Evolutionary conservation across 2,329 filamentous ascomycete species (phyloP).

Genomic region (Sporothrix protearum): DNA sequence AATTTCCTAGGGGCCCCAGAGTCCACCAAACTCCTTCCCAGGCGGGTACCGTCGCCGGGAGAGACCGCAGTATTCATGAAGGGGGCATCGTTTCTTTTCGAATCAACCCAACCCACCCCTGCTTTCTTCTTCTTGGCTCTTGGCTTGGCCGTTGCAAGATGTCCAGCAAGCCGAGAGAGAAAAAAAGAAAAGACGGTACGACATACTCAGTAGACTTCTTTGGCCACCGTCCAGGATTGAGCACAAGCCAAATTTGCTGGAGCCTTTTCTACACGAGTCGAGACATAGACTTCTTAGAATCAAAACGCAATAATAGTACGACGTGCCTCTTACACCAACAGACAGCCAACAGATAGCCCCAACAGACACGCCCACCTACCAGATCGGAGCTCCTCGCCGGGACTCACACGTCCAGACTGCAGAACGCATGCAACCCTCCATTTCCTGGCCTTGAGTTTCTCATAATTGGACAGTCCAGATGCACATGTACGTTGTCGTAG

Average conservation of each 20-base stretch:
- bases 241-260: neutral
- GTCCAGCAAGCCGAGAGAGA: neutral
- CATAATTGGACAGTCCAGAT: neutral
- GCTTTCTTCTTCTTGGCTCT: neutral
- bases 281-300: no score
- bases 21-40: neutral
- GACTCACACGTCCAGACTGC: neutral
- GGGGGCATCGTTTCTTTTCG: neutral
- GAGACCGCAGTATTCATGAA: neutral
- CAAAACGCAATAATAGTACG: no score
- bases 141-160: neutral
- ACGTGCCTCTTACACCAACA: neutral
- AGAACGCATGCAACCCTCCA: conserved; percentile 3
- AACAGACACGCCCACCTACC: neutral
- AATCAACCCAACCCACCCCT: neutral
- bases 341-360: neutral
- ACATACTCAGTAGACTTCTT: no score
- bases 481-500: neutral
- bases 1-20: neutral
- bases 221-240: no score
- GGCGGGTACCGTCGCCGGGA: neutral
- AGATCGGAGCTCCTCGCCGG: neutral
- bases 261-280: no score
- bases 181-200: neutral
- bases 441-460: neutral